Percentiles rank a stretch among this genome's conserved stretches.
Evolutionary conservation across 345 rosid genomes (phyloP).

Genomic region (Geranium brycei): DNA sequence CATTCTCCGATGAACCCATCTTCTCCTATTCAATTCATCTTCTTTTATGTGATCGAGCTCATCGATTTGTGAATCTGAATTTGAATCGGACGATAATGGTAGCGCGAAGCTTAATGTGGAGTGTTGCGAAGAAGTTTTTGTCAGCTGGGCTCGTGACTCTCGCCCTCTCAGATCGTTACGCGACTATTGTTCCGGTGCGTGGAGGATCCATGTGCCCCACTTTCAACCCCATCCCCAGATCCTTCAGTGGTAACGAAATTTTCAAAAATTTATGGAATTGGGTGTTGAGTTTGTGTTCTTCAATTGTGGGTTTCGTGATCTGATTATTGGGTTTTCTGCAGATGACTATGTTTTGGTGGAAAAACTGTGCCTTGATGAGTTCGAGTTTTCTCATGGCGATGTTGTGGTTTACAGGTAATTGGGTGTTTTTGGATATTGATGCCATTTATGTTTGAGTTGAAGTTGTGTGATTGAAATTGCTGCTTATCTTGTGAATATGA

Average conservation of each 20-base stretch:
- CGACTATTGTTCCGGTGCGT: constrained; percentile 41
- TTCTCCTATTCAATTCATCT: neutral
- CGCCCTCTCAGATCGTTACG: constrained; percentile 56
- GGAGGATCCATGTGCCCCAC: constrained; percentile 81
- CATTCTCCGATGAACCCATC: neutral
- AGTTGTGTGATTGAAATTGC: neutral
- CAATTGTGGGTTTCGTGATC: constrained; percentile 5
- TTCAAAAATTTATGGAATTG: neutral
- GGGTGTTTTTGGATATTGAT: neutral
- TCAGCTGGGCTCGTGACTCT: constrained; percentile 47
- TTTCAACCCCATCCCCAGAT: constrained; percentile 20
- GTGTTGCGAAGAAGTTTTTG: constrained; percentile 34
- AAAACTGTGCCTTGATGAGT: constrained; percentile 59
- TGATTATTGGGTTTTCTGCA: constrained; percentile 18
- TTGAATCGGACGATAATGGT: constrained; percentile 21
- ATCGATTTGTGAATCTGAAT: too few species aligned
- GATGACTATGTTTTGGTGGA: constrained; percentile 78
- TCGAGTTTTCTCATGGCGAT: constrained; percentile 70
- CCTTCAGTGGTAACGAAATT: constrained; percentile 3
- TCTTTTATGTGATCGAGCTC: too few species aligned
- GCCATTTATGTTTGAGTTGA: neutral
- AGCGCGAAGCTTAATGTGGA: constrained; percentile 32
- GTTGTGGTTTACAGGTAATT: constrained; percentile 63
- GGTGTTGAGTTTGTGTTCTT: neutral
- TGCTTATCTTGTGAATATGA: neutral